Conservation (phyloP, 108 stramenopile genomes). For the Fistulifera solaris region DNA sequence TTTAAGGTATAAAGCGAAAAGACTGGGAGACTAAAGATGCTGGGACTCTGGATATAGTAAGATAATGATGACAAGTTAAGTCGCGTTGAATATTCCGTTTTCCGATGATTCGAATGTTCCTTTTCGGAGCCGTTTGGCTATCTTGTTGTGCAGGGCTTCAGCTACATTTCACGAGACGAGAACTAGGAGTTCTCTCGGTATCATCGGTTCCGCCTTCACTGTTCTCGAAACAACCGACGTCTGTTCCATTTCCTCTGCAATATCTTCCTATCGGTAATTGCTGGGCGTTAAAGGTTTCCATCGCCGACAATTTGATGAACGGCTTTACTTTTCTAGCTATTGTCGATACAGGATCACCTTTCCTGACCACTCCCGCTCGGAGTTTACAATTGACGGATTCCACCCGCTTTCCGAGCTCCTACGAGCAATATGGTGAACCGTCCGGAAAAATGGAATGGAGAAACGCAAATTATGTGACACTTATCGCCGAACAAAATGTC, state of each 20-base stretch:
- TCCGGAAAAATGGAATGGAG: conserved; percentile 29
- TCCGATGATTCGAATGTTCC: no score
- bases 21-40: no score
- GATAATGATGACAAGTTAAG: no score
- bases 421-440: conserved; percentile 24
- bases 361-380: conserved; percentile 31
- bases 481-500: not conserved
- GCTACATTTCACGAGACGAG: no score
- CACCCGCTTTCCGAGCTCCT: not conserved
- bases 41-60: no score
- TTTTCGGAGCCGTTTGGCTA: no score
- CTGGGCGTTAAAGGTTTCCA: not conserved
- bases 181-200: no score
- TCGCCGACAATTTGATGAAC: conserved; percentile 1
- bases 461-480: conserved; percentile 3
- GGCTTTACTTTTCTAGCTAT: conserved; percentile 26
- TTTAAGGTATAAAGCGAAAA: no score
- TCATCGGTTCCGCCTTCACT: no score
- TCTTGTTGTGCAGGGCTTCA: no score
- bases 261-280: not conserved
- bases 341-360: conserved; percentile 57
- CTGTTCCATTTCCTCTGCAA: not conserved
- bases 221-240: no score
- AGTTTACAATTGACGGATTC: not conserved
- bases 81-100: no score